Base-by-base conservation (phyloP, 2,329 filamentous ascomycete genomes). In the Graphiopsis chlorocephala region DNA sequence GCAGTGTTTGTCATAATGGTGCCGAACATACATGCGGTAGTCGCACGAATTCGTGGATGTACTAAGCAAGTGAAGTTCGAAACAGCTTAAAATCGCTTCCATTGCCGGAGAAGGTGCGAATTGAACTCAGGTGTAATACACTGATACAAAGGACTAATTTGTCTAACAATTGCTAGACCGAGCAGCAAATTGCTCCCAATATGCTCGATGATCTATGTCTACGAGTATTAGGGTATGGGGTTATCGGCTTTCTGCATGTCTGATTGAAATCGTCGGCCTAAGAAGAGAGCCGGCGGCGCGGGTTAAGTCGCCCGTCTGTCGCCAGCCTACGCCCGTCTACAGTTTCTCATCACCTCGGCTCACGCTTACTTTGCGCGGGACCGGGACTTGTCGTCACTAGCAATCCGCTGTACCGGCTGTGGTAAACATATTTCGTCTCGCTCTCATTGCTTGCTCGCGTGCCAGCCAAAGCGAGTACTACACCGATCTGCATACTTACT, bases 381-480 rank as follows among this genome's bases (percentile, higher is more conserved):
- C n/a, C n/a, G 17, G 26, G 15, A 55, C n/a, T 29, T 26, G 28
- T 26, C 25, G 55, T 38, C 55, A 57, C n/a, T 42, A 25, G 17
- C 33, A 23, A 42, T 45, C 57, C 42, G 57, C 45, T 47, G 20
- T 60, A 50, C 57, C 42, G 45, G 53, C 35, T 42, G 59, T 47
- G 57, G 45, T 61, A 50, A 61, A 61, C 47, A 61, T 47, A 61
- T 61, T 61, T 61, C 59, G 29, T 52, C 26, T 42, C 59, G 29
- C 59, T 52, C 59, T 53, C 59, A 61, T 61, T 61, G 59, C 59
- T 61, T 61, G 47, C 25, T 15, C 57, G 26, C n/a, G 29, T 20
- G 17, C 15, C 50, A 26, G 12, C 20, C 50, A 53, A 4, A 11
- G 7, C 4, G 14, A 26, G 15, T 50, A 6, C 47, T 15, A 50